phyloP scores from a whole-genome alignment of 2,329 filamentous ascomycete genomes.

The Didymella keratinophila region DNA sequence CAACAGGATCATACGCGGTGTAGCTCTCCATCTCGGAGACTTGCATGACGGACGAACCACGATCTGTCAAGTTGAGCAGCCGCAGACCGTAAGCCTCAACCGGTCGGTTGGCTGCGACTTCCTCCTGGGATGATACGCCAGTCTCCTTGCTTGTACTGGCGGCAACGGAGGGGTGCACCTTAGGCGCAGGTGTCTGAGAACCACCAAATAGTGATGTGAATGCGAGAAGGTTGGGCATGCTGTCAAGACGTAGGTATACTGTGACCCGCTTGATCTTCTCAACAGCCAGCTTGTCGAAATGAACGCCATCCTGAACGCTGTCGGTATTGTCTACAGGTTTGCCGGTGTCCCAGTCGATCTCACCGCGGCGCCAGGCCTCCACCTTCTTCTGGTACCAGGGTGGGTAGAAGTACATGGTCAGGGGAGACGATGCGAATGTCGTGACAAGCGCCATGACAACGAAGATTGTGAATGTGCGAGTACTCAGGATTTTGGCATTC shows the following conservation, averaged over 20 bases:
- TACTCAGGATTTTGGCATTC: constrained; percentile 81
- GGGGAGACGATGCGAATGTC: constrained; percentile 82
- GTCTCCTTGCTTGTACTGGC: constrained; percentile 36
- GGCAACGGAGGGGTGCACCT: constrained; percentile 49
- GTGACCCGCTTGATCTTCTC: constrained; percentile 70
- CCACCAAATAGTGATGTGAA: constrained; percentile 81
- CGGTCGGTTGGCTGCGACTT: constrained; percentile 52
- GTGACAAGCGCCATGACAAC: constrained; percentile 92
- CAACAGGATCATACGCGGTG: constrained; percentile 73
- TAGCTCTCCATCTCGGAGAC: constrained; percentile 81
- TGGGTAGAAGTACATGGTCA: constrained; percentile 78
- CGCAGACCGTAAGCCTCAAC: constrained; percentile 85
- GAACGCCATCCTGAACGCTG: constrained; percentile 52
- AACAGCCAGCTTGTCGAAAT: constrained; percentile 59
- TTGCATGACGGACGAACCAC: constrained; percentile 94
- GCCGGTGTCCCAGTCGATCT: constrained; percentile 86
- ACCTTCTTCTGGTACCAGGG: constrained; percentile 78
- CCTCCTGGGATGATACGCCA: constrained; percentile 27
- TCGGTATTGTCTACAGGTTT: constrained; percentile 51
- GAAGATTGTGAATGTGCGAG: constrained; percentile 88
- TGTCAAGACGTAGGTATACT: constrained; percentile 85
- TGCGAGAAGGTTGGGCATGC: constrained; percentile 80
- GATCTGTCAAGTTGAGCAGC: constrained; percentile 85
- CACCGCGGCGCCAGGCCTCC: constrained; percentile 77
- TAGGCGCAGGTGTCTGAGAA: constrained; percentile 51